Evolutionary conservation across 1,139 yeast species (phyloP).

Genomic region (Yamadazyma pseudoaaseri): DNA sequence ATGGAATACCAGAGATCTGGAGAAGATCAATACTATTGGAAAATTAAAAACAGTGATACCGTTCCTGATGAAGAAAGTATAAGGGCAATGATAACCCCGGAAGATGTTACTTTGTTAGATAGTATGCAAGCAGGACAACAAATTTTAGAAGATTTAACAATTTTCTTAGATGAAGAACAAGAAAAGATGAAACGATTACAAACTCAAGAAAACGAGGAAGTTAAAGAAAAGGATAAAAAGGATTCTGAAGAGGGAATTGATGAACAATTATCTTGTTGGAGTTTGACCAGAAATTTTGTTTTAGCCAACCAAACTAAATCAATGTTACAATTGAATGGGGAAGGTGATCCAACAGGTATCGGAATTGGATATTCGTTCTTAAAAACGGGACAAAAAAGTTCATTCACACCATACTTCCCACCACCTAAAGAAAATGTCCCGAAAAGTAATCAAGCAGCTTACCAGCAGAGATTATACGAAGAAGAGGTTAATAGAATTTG

Average conservation of each 20-base stretch:
- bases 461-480: slow-evolving; percentile 90
- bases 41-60: slow-evolving; percentile 64
- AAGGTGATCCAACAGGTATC: slow-evolving; percentile 93
- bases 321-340: slow-evolving; percentile 95
- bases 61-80: slow-evolving; percentile 79
- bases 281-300: slow-evolving; percentile 81
- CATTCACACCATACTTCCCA: slow-evolving; percentile 68
- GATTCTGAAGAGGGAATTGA: slow-evolving; percentile 56
- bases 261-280: slow-evolving; percentile 94
- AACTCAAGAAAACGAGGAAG: slow-evolving; percentile 18
- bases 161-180: slow-evolving; percentile 18
- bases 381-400: slow-evolving; percentile 93
- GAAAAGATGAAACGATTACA: slow-evolving; percentile 27
- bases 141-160: slow-evolving; percentile 58
- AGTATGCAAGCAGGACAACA: slow-evolving; percentile 95
- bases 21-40: slow-evolving; percentile 96
- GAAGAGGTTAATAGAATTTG: slow-evolving; percentile 88
- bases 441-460: slow-evolving; percentile 56
- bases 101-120: slow-evolving; percentile 83
- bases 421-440: slow-evolving; percentile 44
- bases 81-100: slow-evolving; percentile 87
- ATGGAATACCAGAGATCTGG: slow-evolving; percentile 98
- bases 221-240: slow-evolving; percentile 25
- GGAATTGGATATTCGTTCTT: slow-evolving; percentile 90
- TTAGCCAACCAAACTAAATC: slow-evolving; percentile 96